Conservation (phyloP, 2,329 filamentous ascomycete genomes). For the Aureobasidium sp. region DNA sequence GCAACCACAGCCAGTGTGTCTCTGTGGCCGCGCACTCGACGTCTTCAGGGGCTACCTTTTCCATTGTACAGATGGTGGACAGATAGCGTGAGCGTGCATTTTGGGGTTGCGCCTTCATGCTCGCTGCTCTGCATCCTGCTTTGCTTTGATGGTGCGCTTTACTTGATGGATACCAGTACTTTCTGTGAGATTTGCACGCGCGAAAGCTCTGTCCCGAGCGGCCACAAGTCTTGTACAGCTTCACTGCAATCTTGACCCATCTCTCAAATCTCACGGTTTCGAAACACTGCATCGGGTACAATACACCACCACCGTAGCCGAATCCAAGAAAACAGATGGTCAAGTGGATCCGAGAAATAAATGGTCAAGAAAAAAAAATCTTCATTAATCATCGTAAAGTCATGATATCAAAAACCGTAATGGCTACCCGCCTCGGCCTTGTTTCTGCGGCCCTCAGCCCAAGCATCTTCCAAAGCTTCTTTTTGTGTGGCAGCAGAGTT, state of each 20-base stretch:
- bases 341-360: too few species aligned
- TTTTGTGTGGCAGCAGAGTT: constrained; percentile 72
- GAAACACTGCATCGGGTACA: neutral
- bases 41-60: neutral
- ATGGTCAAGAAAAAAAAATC: too few species aligned
- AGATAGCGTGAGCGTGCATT: neutral
- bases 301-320: neutral
- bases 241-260: fast-evolving
- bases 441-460: constrained; percentile 70
- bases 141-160: neutral
- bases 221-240: neutral
- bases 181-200: neutral
- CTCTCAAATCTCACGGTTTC: neutral
- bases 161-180: neutral
- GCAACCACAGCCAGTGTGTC: constrained; percentile 4
- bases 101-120: neutral
- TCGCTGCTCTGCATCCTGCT: neutral
- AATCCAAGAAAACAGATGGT: too few species aligned
- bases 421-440: constrained; percentile 58
- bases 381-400: too few species aligned
- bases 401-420: too few species aligned
- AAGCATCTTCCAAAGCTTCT: constrained; percentile 85
- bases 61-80: neutral
- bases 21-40: neutral
- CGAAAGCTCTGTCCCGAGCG: neutral